These are phyloP conservation scores for Hypoxylon sp. DNA, from an alignment of 2,329 filamentous ascomycete genomes.

Conservation along the genomic window DNA sequence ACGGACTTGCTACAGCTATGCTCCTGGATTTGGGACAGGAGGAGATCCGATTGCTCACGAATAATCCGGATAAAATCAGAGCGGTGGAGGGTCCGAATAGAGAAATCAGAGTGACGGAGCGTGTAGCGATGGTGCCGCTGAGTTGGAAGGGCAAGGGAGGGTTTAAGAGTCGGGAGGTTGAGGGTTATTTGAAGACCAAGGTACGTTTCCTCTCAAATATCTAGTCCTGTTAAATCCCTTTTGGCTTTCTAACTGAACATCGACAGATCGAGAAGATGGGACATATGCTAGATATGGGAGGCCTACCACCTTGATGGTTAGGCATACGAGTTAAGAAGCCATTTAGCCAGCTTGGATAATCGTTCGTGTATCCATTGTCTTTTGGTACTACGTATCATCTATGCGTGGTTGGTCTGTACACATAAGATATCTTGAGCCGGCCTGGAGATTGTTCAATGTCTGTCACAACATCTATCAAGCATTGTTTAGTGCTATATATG, in stretches of 20 bases:
- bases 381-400: no score
- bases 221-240: no score
- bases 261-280: conserved; percentile 85
- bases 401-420: no score
- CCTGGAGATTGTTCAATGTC: no score
- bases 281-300: conserved; percentile 72
- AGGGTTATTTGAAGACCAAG: conserved; percentile 95
- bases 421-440: no score
- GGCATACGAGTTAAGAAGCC: no score
- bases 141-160: conserved; percentile 90
- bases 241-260: conserved; percentile 16
- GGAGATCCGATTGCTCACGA: conserved; percentile 86
- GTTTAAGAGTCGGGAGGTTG: conserved; percentile 86
- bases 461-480: no score
- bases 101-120: conserved; percentile 86
- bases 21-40: conserved; percentile 82
- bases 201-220: conserved; percentile 64
- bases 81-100: conserved; percentile 91
- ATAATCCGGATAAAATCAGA: conserved; percentile 96
- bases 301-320: conserved; percentile 40
- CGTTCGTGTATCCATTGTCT: no score
- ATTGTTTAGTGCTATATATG: no score
- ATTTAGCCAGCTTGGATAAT: no score
- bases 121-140: conserved; percentile 94
- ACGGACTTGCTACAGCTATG: conserved; percentile 96